Base-by-base conservation (phyloP, 1,139 yeast genomes). In the Zygosaccharomyces sapae region DNA sequence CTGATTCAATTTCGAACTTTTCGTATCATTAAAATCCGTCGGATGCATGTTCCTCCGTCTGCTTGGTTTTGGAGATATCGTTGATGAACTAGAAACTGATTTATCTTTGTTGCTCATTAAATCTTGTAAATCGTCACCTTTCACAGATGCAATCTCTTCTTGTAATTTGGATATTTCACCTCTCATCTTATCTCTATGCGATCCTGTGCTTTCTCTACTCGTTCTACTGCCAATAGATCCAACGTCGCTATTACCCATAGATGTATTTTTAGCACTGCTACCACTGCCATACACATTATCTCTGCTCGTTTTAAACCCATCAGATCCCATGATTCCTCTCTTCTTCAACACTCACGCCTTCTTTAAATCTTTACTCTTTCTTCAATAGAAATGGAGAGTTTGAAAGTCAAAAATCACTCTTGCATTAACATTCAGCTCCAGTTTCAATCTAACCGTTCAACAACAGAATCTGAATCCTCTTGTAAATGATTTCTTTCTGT, bases 81-180 rank as follows among this genome's bases (percentile, higher is more conserved):
- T 22, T 10, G 40, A 37, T 12, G 31, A 4, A 13, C 31, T n/a
- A 6, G 40, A 8, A 7, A 10, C 5, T 4, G 20, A 12, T 30
- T 30, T 24, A 12, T 37, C 33, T n/a, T 37, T 37, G 22, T 5
- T 19, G 20, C 5, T 9, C 4, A 43, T 37, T 12, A 45, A 48
- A n/a, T 45, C 51, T 13, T 38, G 34, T n/a, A 43, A 31, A 25
- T 43, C 38, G 10, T 35, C 46, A 7, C 33, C 43, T 36, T 43
- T 48, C 31, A 48, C 20, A 20, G 42, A 36, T 22, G 46, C 51
- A n/a, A 48, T 36, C 34, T 48, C 51, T n/a, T 43, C 46, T 16
- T 33, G 45, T n/a, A 48, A 33, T 33, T 40, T 43, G 8, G 43
- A 19, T 41, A 34, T 43, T n/a, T 35, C 41, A 6, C 27, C 40